A percentile compares a stretch with the other conserved stretches of the same genome.
These are phyloP conservation scores for Geranium incanum DNA, from an alignment of 441 rosid genomes.

Conservation along the genomic window DNA sequence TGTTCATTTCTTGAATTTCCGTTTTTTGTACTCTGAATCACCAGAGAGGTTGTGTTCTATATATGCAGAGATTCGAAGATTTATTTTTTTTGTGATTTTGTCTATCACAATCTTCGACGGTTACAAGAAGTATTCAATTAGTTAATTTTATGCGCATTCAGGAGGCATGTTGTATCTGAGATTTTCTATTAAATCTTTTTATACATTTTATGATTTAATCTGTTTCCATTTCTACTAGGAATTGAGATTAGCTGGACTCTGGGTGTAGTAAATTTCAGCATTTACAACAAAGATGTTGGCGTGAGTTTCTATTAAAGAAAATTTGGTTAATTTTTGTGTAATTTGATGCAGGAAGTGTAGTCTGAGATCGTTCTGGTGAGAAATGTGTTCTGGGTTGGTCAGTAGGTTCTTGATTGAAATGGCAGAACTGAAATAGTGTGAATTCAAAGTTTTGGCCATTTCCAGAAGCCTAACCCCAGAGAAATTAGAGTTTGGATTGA, in stretches of 20 bases:
- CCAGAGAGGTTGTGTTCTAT: conserved; percentile 10
- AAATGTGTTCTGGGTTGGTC: conserved; percentile 22
- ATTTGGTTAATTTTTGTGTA: conserved; percentile 15
- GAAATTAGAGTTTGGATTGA: conserved; percentile 9
- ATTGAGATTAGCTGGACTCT: conserved; percentile 4
- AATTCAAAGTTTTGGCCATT: conserved; percentile 10
- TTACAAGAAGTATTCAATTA: not conserved
- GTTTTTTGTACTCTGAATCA: conserved; percentile 7
- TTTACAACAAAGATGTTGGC: conserved; percentile 2
- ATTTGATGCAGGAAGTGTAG: conserved; percentile 16
- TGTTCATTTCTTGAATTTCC: conserved; percentile 11
- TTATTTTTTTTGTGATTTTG: not conserved
- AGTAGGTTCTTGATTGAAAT: conserved; percentile 21
- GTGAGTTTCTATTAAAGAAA: not conserved
- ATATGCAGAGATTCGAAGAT: not conserved
- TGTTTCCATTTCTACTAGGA: not conserved
- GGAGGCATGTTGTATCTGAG: conserved; percentile 7
- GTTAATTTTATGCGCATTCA: conserved; percentile 8
- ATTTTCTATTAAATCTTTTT: not conserved
- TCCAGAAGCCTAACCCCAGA: not conserved
- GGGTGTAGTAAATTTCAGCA: conserved; percentile 7
- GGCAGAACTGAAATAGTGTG: not conserved
- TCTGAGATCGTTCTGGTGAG: conserved; percentile 15
- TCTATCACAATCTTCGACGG: not conserved
- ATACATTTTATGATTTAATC: not conserved